Evolutionary conservation across 2,329 filamentous ascomycete genomes (phyloP).

Genomic region (Didymosphaeria variabile): DNA sequence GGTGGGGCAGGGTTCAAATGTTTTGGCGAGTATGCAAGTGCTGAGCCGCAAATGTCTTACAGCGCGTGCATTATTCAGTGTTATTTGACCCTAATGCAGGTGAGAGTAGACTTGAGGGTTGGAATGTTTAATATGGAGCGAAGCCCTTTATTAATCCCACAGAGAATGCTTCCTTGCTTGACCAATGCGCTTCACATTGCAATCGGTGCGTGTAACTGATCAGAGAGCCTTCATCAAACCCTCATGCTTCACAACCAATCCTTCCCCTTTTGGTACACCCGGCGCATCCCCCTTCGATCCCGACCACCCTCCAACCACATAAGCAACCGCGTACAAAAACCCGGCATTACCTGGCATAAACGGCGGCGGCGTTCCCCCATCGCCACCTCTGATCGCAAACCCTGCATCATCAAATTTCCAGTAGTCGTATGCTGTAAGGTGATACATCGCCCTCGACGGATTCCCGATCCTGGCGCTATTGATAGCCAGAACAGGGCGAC

Average conservation of each 20-base stretch:
- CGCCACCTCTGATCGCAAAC: slow-evolving; percentile 64
- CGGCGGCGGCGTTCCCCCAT: slow-evolving; percentile 63
- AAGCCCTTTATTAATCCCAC: not conserved
- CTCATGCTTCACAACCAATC: slow-evolving; percentile 34
- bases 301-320: slow-evolving; percentile 67
- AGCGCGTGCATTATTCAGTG: no score
- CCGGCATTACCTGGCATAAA: slow-evolving; percentile 64
- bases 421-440: slow-evolving; percentile 57
- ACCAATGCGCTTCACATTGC: not conserved
- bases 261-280: slow-evolving; percentile 34
- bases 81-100: no score
- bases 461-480: slow-evolving; percentile 39
- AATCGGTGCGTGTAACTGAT: not conserved
- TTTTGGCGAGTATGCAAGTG: not conserved
- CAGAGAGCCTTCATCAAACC: slow-evolving; percentile 30
- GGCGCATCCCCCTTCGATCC: slow-evolving; percentile 35
- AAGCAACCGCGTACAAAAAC: slow-evolving; percentile 62
- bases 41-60: no score
- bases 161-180: not conserved
- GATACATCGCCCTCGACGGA: slow-evolving; percentile 38
- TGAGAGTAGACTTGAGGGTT: no score
- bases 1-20: slow-evolving; percentile 5
- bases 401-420: slow-evolving; percentile 64
- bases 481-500: slow-evolving; percentile 41
- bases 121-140: not conserved